phyloP scores from a whole-genome alignment of 169 alveolate genomes.

The Eimeria sp. region DNA sequence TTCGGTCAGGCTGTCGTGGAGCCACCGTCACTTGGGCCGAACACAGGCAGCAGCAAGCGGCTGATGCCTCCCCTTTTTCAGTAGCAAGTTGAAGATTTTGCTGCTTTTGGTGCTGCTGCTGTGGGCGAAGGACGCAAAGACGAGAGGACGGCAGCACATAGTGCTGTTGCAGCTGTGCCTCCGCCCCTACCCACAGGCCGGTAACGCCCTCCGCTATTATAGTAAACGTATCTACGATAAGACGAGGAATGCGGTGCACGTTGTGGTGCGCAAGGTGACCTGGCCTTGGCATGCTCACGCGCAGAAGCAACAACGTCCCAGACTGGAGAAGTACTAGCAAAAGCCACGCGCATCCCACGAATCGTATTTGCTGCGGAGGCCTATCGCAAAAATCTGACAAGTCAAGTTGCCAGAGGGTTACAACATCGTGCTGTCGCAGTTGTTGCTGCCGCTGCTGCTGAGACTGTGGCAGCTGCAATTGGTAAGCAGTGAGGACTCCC shows the following conservation, averaged over 20 bases:
- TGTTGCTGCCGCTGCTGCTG: conserved; percentile 30
- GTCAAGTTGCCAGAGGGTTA: conserved; percentile 45
- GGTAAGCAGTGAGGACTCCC: conserved; percentile 55
- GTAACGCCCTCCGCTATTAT: conserved; percentile 43
- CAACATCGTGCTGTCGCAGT: conserved; percentile 33
- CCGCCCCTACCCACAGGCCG: conserved; percentile 52
- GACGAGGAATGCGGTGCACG: conserved; percentile 35
- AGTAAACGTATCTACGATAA: conserved; percentile 17
- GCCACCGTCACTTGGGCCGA: background rate
- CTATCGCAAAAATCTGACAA: conserved; percentile 47
- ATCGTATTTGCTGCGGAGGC: conserved; percentile 58
- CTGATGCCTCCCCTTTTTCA: background rate
- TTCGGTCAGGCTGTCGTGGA: background rate
- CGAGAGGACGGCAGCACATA: conserved; percentile 38
- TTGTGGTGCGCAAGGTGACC: background rate
- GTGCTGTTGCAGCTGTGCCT: conserved; percentile 53
- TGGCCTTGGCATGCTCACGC: conserved; percentile 14
- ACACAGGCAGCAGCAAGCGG: conserved; percentile 36
- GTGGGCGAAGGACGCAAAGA: conserved; percentile 30
- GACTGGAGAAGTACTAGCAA: conserved; percentile 33
- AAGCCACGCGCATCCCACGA: conserved; percentile 62
- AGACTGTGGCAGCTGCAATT: conserved; percentile 44
- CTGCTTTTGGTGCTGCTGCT: conserved; percentile 1
- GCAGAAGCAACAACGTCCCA: conserved; percentile 38
- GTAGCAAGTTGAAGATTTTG: background rate